phyloP scores from a whole-genome alignment of 768 basidiomycete species.

The Agrocybe pediades region DNA sequence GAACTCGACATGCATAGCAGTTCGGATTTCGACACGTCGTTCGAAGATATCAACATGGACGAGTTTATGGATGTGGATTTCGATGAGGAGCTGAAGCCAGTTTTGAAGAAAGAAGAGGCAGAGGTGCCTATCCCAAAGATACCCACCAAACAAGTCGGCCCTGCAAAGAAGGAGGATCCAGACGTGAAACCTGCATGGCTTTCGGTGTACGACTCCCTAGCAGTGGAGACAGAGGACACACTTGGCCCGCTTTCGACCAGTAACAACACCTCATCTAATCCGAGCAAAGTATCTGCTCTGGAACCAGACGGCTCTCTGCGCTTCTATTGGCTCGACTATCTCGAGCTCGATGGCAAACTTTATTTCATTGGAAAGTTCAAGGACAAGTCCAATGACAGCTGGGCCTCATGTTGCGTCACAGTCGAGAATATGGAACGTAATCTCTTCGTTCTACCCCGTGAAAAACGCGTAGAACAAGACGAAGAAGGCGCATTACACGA shows the following conservation, averaged over 20 bases:
- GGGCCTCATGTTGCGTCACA: slow-evolving; percentile 86
- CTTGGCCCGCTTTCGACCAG: slow-evolving; percentile 49
- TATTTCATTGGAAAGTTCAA: slow-evolving; percentile 92
- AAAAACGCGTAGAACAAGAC: slow-evolving; percentile 56
- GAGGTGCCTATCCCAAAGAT: slow-evolving; percentile 27
- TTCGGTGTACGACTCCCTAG: slow-evolving; percentile 72
- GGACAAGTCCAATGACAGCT: slow-evolving; percentile 67
- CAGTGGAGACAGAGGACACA: slow-evolving; percentile 60
- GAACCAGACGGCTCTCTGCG: slow-evolving; percentile 84
- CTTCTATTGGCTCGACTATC: slow-evolving; percentile 97
- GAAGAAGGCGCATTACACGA: slow-evolving; percentile 63
- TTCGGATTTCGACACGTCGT: slow-evolving; percentile 44
- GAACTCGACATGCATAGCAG: slow-evolving; percentile 60
- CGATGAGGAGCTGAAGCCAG: slow-evolving; percentile 39
- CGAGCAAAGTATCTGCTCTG: slow-evolving; percentile 55
- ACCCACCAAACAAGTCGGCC: slow-evolving; percentile 11
- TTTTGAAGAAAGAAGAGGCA: slow-evolving; percentile 31
- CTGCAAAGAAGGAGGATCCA: slow-evolving; percentile 42
- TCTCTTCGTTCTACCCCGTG: slow-evolving; percentile 84
- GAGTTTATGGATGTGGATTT: slow-evolving; percentile 64
- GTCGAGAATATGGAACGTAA: slow-evolving; percentile 88
- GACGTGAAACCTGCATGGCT: slow-evolving; percentile 65
- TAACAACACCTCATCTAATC: slow-evolving; percentile 30
- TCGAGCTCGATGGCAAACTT: slow-evolving; percentile 82
- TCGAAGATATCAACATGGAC: slow-evolving; percentile 62